Conservation (phyloP, 805 yeast genomes). For the Schizosaccharomyces japonicus region DNA sequence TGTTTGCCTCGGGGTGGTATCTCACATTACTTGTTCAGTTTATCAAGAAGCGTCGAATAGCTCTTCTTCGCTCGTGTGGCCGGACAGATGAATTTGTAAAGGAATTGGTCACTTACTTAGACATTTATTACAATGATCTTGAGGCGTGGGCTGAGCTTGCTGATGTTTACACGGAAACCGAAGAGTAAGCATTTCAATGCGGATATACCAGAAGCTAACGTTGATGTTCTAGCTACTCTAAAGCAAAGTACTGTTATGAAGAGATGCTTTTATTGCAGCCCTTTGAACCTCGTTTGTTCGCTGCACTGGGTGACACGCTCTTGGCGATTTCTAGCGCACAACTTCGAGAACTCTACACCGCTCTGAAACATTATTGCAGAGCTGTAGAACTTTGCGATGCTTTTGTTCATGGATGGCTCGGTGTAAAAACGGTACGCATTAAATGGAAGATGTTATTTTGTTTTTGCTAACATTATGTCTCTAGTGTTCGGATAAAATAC, state of each 20-base stretch:
- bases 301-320: neutral
- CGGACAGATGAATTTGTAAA: neutral
- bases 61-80: neutral
- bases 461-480: no score
- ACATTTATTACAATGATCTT: neutral
- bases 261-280: slow-evolving; percentile 3
- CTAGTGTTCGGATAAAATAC: no score
- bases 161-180: neutral
- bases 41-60: neutral
- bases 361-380: slow-evolving; percentile 2
- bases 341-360: neutral
- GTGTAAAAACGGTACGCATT: neutral
- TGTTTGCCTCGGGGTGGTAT: neutral
- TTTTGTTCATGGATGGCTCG: neutral
- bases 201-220: neutral
- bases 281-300: slow-evolving; percentile 1
- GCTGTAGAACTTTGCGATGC: neutral
- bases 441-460: no score
- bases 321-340: neutral
- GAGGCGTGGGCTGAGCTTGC: slow-evolving; percentile 5
- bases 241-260: neutral
- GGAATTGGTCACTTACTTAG: neutral
- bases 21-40: neutral
- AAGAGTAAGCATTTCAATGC: neutral
- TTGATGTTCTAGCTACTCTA: neutral